Conservation (phyloP, 75 land plant species). For the Picea glauca region DNA sequence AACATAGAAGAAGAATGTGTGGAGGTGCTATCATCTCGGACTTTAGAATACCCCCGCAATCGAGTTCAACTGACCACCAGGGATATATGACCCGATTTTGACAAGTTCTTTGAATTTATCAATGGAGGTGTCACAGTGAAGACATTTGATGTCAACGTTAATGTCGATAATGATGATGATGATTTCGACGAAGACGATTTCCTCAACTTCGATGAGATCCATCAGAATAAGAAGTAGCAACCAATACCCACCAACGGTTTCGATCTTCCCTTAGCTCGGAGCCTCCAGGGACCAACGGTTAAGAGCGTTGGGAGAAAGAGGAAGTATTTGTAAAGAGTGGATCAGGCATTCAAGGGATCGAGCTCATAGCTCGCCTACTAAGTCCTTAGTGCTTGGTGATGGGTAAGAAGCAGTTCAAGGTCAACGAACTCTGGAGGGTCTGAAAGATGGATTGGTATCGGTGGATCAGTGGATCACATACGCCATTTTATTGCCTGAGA, state of each 20-base stretch:
- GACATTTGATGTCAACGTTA: neutral
- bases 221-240: neutral
- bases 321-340: constrained; percentile 16
- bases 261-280: neutral
- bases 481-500: too few relatives aligned
- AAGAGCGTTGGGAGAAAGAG: constrained; percentile 2
- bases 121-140: neutral
- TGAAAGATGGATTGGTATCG: too few relatives aligned
- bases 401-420: too few relatives aligned
- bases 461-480: too few relatives aligned
- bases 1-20: neutral
- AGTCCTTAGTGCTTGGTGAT: too few relatives aligned
- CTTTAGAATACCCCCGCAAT: neutral
- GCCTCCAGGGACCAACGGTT: neutral
- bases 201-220: neutral
- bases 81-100: constrained; percentile 7
- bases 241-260: neutral
- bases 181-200: neutral
- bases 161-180: neutral
- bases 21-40: constrained; percentile 10
- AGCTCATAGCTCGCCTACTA: too few relatives aligned
- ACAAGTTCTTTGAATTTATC: neutral
- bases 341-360: constrained; percentile 17
- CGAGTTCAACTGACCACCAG: neutral
- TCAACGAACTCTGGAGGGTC: too few relatives aligned